A percentile compares a stretch with the other conserved stretches of the same genome.
Evolutionary conservation across 768 basidiomycete species (phyloP).

Genomic region (Rhodotorula diobovata): DNA sequence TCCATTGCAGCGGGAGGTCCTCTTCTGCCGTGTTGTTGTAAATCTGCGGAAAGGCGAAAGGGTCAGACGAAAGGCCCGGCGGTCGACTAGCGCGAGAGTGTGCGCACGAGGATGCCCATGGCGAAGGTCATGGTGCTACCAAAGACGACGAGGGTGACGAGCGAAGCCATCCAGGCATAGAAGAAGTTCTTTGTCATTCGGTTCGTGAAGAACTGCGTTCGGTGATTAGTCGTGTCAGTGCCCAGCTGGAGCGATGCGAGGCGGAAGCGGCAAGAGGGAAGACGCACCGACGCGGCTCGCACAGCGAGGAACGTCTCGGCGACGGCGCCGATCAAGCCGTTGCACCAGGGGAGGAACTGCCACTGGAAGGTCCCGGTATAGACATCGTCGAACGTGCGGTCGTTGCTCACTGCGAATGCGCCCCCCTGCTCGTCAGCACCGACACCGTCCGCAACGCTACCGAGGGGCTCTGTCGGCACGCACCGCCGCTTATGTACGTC

Average conservation of each 20-base stretch:
- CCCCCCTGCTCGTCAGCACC: background rate
- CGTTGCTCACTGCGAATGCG: background rate
- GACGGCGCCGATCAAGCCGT: background rate
- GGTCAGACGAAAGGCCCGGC: background rate
- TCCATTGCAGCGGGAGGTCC: background rate
- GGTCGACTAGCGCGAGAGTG: too few relatives aligned
- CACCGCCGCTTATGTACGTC: background rate
- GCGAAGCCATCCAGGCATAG: constrained; percentile 1
- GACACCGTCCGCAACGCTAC: too few relatives aligned
- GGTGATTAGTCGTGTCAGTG: background rate
- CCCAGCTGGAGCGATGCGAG: background rate
- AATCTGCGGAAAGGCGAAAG: background rate
- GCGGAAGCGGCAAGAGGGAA: background rate
- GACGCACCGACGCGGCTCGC: constrained; percentile 5
- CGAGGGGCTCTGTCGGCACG: background rate
- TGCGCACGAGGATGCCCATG: background rate
- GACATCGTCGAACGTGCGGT: background rate
- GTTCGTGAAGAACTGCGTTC: constrained; percentile 10
- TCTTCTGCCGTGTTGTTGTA: background rate
- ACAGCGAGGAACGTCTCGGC: background rate
- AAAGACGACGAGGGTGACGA: constrained; percentile 3
- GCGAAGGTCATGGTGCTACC: background rate
- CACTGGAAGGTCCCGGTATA: background rate
- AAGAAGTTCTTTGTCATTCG: background rate
- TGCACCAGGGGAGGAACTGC: constrained; percentile 5